Conservation (phyloP, 1,139 yeast species). For the Tardiomyces blankii region DNA sequence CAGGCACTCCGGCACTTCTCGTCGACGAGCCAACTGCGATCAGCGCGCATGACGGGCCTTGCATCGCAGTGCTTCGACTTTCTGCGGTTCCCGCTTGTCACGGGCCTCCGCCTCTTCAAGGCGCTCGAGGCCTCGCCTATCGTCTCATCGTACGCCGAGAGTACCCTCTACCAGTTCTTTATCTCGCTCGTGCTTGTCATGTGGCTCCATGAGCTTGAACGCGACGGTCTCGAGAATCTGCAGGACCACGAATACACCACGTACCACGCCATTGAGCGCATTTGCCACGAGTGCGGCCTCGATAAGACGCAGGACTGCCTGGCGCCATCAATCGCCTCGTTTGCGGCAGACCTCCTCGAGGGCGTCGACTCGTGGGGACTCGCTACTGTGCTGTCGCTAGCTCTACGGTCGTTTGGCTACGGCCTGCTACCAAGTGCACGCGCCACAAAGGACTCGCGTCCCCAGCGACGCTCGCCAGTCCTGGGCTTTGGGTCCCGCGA, state of each 20-base stretch:
- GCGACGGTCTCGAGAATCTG: conserved; percentile 1
- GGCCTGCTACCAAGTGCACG: not conserved
- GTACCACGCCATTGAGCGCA: conserved; percentile 5
- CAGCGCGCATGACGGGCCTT: conserved; percentile 10
- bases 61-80: conserved; percentile 18
- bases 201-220: conserved; percentile 24
- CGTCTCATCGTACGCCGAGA: conserved; percentile 13
- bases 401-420: conserved; percentile 18
- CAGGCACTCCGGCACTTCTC: conserved; percentile 10
- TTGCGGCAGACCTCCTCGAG: conserved; percentile 21
- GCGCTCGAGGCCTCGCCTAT: conserved; percentile 14
- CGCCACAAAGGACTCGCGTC: no score
- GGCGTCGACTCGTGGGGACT: conserved; percentile 21
- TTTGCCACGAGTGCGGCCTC: conserved; percentile 6
- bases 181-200: conserved; percentile 18
- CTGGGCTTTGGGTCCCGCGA: no score
- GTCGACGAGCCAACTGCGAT: conserved; percentile 11
- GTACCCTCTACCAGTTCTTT: conserved; percentile 18
- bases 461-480: no score
- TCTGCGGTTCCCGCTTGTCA: conserved; percentile 13
- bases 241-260: conserved; percentile 1
- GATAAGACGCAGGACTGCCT: conserved; percentile 14
- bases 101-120: conserved; percentile 15
- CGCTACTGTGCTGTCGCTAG: conserved; percentile 16
- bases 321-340: conserved; percentile 19